Evolutionary conservation across 176 grass and related monocot species (phyloP).

Genomic region (Zoysia pacifica): DNA sequence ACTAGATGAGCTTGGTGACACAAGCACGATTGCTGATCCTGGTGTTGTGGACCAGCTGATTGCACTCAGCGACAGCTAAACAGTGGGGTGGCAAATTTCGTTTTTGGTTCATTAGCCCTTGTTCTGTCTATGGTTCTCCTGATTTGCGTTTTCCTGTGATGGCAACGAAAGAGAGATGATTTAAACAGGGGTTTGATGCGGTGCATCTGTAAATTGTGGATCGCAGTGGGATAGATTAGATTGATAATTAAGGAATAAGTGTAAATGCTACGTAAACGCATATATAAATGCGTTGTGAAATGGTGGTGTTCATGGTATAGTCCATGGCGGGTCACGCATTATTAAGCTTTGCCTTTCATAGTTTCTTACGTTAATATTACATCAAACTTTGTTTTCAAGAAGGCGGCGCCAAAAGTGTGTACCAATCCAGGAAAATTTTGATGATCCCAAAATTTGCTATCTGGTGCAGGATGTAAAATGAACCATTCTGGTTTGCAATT

Average conservation of each 20-base stretch:
- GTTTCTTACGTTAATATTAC: too few species aligned
- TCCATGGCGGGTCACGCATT: too few species aligned
- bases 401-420: too few species aligned
- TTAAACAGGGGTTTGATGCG: conserved; percentile 1
- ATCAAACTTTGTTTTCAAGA: too few species aligned
- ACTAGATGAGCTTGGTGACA: conserved; percentile 91
- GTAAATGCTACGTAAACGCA: neutral
- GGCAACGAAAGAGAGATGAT: neutral
- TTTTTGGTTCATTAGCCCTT: neutral
- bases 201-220: conserved; percentile 32
- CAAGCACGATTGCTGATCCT: conserved; percentile 94
- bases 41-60: conserved; percentile 86
- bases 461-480: too few species aligned
- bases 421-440: too few species aligned
- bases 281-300: neutral
- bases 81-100: neutral
- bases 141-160: neutral
- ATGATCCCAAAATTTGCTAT: too few species aligned
- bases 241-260: conserved; percentile 9
- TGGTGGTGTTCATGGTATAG: too few species aligned
- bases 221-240: neutral
- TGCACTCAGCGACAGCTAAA: conserved; percentile 61
- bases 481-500: too few species aligned
- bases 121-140: neutral
- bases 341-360: too few species aligned